Evolutionary conservation across 305 asterid genomes (phyloP), one percentile per base, ranked within the genome.

Genomic region (Fraxinus paxiana): DNA sequence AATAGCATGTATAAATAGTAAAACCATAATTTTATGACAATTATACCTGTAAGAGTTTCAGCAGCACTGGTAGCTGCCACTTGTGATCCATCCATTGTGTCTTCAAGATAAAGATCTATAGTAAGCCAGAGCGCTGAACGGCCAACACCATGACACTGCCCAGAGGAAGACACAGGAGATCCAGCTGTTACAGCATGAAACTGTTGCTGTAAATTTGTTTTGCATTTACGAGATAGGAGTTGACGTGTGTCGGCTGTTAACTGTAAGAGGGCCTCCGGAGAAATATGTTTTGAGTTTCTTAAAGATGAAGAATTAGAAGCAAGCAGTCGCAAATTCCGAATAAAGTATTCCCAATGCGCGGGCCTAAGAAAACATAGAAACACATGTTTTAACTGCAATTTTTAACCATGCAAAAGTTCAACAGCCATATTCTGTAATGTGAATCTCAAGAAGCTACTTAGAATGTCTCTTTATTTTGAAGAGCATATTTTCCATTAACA

Each of bases 101-200:
- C 97, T 89, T 92, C 99, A 80, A 96, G 87, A 89, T 91, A 96
- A 75, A 96, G 84, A 89, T 96, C 98, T 82, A 96, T 84, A 37
- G 99, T 95, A 86, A 94, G 92, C 99, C 99, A 96, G 82, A 86
- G 92, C 30, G 91, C 86, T 17, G 99, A 92, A 81, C 80, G 89
- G 83, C 86, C 82, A 81, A 89, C 82, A 79, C 92, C 94, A 83
- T 86, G 87, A 81, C 83, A 87, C 73, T 90, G 94, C 81, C 90
- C 89, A 65, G 90, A 84, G 79, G 93, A 88, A 81, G 96, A 86
- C 86, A 86, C 78, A 83, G 89, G 91, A 35, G 89, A 88, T 77
- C 88, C 91, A 67, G 89, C 90, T 87, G 89, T 83, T 63, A 92
- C 90, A 28, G 93, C 90, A 90, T 92, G 94, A 82, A 90, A 90